Conservation (phyloP, 257 asterid genomes). For the Ballota nigra region DNA sequence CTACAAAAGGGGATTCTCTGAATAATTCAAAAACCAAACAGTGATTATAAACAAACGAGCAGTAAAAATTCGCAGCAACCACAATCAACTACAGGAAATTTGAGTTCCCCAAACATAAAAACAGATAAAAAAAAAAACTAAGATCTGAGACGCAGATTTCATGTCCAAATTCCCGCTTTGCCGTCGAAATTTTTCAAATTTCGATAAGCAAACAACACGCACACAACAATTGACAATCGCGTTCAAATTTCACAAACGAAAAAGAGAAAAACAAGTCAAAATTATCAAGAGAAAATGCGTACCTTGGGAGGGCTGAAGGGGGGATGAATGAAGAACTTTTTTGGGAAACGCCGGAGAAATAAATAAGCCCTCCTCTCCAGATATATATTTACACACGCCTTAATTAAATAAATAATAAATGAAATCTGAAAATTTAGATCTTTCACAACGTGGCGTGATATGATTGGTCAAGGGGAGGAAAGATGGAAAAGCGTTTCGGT, state of each 20-base stretch:
- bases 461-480: background rate
- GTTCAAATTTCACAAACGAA: background rate
- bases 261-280: background rate
- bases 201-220: background rate
- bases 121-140: background rate
- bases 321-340: constrained; percentile 12
- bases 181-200: background rate
- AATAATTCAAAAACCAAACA: background rate
- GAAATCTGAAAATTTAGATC: constrained; percentile 2
- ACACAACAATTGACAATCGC: background rate
- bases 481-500: background rate
- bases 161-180: background rate
- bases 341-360: background rate
- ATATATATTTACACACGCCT: constrained; percentile 7
- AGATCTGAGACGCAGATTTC: constrained; percentile 18
- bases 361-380: background rate
- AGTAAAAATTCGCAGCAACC: background rate
- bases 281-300: background rate
- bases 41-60: background rate
- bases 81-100: background rate
- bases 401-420: background rate
- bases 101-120: background rate
- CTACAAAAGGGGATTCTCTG: background rate
- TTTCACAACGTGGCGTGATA: constrained; percentile 19
- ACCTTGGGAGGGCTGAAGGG: constrained; percentile 29